Evolutionary conservation across 345 rosid genomes (phyloP), one percentile per base, ranked within the genome.

Genomic region (Carallia brachiata): DNA sequence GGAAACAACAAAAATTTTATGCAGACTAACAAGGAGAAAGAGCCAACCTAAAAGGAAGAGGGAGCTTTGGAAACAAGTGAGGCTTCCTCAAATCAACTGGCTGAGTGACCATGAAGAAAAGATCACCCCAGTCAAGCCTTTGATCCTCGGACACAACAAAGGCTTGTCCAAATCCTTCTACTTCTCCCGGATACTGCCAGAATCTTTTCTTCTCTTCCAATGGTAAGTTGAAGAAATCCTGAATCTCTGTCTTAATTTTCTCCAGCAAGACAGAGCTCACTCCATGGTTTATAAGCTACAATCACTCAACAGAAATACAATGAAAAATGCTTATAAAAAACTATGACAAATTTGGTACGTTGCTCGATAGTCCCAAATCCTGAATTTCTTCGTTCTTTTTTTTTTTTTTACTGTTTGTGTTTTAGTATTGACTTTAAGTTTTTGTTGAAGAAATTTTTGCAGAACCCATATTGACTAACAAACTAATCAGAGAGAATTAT

Each of bases 71-170:
- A 36, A 73, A 71, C 17, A 74, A 55, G 47, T 71, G 70, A 6
- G 76, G 78, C 44, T 75, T 79, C 59, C 78, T 67, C 18, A 62
- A 40, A 16, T 71, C 63, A 27, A 27, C 30, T 19, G 82, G 82
- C 19, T 57, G 76, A 18, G 73, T 79, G 31, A 48, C 31, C 56
- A 79, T 37, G 73, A n/a, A 34, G 72, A 79, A 74, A 15, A 79
- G 9, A 44, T 79, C 78, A 4, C 54, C 54, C 79, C 82, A 79
- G 31, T 79, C 82, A 56, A 74, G 79, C 63, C 74, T 79, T 68
- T 67, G 76, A 16, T 79, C 70, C 63, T 79, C 82, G 0, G 73
- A 68, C 4, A 74, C 67, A 39, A 74, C 77, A 62, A 74, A 74
- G 1, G 57, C 36, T 6, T 79, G 79, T 16, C 82, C 82, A 60